These are phyloP conservation scores for Fusarium protoensiforme DNA, from an alignment of 2,329 filamentous ascomycete genomes.

Conservation along the genomic window DNA sequence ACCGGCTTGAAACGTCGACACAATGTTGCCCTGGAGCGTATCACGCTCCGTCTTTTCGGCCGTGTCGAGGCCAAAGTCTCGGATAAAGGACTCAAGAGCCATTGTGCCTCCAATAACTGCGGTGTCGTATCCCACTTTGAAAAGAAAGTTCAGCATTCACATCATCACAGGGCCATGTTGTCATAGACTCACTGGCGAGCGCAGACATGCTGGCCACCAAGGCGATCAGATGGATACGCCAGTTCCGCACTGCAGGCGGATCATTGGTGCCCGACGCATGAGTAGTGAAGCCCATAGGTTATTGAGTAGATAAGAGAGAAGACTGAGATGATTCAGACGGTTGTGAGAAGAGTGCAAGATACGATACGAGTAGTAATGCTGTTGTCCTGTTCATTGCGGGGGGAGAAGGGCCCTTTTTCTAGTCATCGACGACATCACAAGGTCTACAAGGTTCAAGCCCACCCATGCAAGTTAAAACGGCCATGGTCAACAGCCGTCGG, in stretches of 20 bases:
- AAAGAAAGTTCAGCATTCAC: background rate
- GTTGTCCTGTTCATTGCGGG: background rate
- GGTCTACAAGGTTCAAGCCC: background rate
- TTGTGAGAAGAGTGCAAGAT: background rate
- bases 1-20: slow-evolving; percentile 53
- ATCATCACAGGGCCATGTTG: too few species aligned
- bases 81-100: slow-evolving; percentile 50
- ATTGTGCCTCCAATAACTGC: slow-evolving; percentile 54
- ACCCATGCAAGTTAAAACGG: background rate
- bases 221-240: slow-evolving; percentile 48
- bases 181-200: slow-evolving; percentile 43
- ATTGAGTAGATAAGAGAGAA: slow-evolving; percentile 3
- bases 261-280: slow-evolving; percentile 52
- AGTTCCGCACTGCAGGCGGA: slow-evolving; percentile 49
- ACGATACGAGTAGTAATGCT: slow-evolving; percentile 9
- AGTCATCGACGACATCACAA: background rate
- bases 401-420: slow-evolving; percentile 20
- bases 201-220: slow-evolving; percentile 49
- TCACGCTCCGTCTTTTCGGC: slow-evolving; percentile 42
- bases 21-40: slow-evolving; percentile 52
- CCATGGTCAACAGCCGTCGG: slow-evolving; percentile 14
- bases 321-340: background rate
- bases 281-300: slow-evolving; percentile 45
- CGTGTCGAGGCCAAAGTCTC: slow-evolving; percentile 48
- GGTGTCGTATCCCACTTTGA: slow-evolving; percentile 50